A percentile compares a stretch with the other conserved stretches of the same genome.
These are phyloP conservation scores for Mitragyna speciosa DNA, from an alignment of 257 asterid genomes.

Conservation along the genomic window DNA sequence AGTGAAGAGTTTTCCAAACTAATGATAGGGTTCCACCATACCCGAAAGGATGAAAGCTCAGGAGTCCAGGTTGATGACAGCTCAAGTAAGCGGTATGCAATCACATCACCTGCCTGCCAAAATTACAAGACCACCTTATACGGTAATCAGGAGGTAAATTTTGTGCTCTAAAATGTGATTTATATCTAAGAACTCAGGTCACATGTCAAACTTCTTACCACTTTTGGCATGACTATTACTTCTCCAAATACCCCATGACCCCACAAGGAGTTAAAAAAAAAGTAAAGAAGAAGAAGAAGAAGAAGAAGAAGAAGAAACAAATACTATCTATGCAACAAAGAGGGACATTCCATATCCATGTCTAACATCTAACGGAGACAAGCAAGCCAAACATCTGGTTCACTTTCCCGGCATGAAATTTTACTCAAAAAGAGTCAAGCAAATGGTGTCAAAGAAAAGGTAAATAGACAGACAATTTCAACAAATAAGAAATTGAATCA, in stretches of 20 bases:
- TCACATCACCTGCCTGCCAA: conserved; percentile 80
- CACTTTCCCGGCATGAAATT: neutral
- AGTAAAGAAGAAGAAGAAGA: neutral
- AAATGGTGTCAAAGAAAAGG: neutral
- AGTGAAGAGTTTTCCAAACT: conserved; percentile 8
- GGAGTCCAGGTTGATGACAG: conserved; percentile 96
- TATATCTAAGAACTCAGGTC: neutral
- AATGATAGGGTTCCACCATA: conserved; percentile 33
- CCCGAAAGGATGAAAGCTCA: conserved; percentile 71
- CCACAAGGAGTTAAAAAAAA: neutral
- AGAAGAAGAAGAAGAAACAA: neutral
- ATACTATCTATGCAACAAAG: neutral
- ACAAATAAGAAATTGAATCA: neutral
- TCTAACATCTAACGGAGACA: neutral
- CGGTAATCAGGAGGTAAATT: neutral
- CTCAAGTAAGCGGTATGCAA: conserved; percentile 77
- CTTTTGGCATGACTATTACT: neutral
- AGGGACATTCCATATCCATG: neutral
- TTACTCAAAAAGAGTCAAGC: neutral
- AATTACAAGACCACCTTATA: neutral
- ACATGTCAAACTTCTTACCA: neutral
- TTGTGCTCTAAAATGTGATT: neutral
- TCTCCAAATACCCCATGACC: neutral
- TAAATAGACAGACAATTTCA: neutral
- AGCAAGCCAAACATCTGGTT: neutral